These are phyloP conservation scores for Volvox carteri DNA, from an alignment of 163 green algal genomes.

Conservation along the genomic window DNA sequence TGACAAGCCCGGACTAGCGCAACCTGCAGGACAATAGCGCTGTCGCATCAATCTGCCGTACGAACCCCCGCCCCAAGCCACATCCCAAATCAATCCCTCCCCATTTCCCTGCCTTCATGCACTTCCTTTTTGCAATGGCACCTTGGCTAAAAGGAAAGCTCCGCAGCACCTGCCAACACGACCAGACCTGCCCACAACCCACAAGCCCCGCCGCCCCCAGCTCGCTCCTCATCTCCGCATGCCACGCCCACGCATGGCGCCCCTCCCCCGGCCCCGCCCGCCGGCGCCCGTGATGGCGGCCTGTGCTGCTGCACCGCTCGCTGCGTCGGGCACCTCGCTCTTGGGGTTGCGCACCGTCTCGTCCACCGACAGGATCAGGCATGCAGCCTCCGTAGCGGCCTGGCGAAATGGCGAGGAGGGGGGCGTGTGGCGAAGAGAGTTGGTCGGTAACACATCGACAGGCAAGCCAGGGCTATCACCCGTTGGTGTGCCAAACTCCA, in stretches of 20 bases:
- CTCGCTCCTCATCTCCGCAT: slow-evolving; percentile 55
- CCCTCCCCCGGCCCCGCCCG: slow-evolving; percentile 35
- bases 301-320: slow-evolving; percentile 37
- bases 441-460: too few species aligned
- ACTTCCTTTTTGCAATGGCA: neutral
- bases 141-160: neutral
- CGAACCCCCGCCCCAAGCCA: too few species aligned
- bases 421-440: too few species aligned
- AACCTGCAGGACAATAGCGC: too few species aligned
- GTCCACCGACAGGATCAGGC: slow-evolving; percentile 96
- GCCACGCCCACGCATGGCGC: slow-evolving; percentile 45
- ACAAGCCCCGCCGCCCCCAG: neutral
- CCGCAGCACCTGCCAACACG: neutral
- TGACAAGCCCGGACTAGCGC: too few species aligned
- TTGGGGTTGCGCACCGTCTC: slow-evolving; percentile 97
- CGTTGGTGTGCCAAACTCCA: too few species aligned
- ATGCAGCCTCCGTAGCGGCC: slow-evolving; percentile 95
- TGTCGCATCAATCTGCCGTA: too few species aligned
- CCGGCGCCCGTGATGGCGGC: slow-evolving; percentile 44
- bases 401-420: slow-evolving; percentile 49
- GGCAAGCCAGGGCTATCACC: too few species aligned
- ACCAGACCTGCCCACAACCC: neutral
- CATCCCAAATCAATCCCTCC: too few species aligned
- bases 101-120: neutral
- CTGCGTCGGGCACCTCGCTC: slow-evolving; percentile 77